A percentile compares a stretch with the other conserved stretches of the same genome.
Evolutionary conservation across 1,139 yeast genomes (phyloP).

Genomic region (Yamadazyma kanchanaburiensis): DNA sequence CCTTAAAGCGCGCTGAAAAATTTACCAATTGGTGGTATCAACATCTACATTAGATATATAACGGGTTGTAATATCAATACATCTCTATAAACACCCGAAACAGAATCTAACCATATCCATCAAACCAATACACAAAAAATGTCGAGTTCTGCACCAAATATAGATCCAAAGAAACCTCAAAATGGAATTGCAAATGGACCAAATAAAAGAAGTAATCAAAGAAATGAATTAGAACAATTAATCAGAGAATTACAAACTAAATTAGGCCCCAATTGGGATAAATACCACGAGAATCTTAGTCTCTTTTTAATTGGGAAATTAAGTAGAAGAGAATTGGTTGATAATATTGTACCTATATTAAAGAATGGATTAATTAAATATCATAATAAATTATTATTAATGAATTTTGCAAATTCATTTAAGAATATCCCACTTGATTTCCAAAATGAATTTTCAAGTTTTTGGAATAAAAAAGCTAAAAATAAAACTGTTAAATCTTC

Average conservation of each 20-base stretch:
- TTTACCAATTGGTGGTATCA: too few relatives aligned
- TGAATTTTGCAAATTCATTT: conserved; percentile 81
- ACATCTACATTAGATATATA: too few relatives aligned
- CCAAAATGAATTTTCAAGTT: conserved; percentile 50
- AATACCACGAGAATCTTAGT: conserved; percentile 76
- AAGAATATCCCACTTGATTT: conserved; percentile 57
- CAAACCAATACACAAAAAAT: conserved; percentile 1
- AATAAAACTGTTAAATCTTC: conserved; percentile 48
- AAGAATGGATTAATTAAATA: conserved; percentile 47
- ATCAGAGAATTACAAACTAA: conserved; percentile 70
- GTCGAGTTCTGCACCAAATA: too few relatives aligned
- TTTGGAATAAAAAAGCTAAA: conserved; percentile 50
- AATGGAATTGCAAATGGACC: conserved; percentile 1
- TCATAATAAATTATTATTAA: conserved; percentile 79
- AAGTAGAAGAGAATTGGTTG: conserved; percentile 70
- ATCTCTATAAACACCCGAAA: too few relatives aligned
- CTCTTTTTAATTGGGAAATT: conserved; percentile 75
- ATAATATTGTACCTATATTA: conserved; percentile 51
- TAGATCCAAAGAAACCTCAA: too few relatives aligned
- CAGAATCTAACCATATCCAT: too few relatives aligned
- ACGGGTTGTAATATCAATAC: too few relatives aligned
- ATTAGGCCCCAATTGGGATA: conserved; percentile 80
- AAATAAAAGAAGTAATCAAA: conserved; percentile 19
- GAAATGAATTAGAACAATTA: conserved; percentile 70
- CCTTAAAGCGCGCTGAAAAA: too few relatives aligned